Evolutionary conservation across 148 eudicot genomes (phyloP).

Genomic region (Cornus florida): DNA sequence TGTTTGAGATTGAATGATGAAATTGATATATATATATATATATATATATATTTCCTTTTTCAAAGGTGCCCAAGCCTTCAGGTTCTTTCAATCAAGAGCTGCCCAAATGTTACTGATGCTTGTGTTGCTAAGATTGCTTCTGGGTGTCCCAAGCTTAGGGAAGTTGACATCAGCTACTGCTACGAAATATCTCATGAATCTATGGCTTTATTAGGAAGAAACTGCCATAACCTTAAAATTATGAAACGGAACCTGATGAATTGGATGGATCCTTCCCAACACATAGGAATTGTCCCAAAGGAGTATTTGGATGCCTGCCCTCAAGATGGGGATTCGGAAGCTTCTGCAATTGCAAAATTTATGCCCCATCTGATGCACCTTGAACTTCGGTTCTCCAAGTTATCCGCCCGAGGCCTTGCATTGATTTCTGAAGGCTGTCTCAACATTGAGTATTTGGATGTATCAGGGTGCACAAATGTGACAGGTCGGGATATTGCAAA

Average conservation of each 20-base stretch:
- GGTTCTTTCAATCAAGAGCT: slow-evolving; percentile 77
- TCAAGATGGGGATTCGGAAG: slow-evolving; percentile 84
- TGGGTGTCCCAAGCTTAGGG: slow-evolving; percentile 60
- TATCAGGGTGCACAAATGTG: slow-evolving; percentile 77
- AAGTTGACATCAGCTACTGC: slow-evolving; percentile 86
- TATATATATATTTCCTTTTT: too few relatives aligned
- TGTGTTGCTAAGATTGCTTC: slow-evolving; percentile 52
- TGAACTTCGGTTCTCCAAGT: slow-evolving; percentile 73
- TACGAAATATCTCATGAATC: slow-evolving; percentile 81
- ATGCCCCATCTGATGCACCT: slow-evolving; percentile 72
- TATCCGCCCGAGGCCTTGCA: slow-evolving; percentile 65
- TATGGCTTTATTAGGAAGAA: slow-evolving; percentile 51
- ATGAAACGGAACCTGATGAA: slow-evolving; percentile 79
- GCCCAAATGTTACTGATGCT: slow-evolving; percentile 62
- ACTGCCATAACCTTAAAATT: slow-evolving; percentile 50
- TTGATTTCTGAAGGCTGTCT: slow-evolving; percentile 68
- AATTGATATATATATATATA: neutral
- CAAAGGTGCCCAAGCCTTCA: slow-evolving; percentile 79
- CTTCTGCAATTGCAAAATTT: slow-evolving; percentile 60
- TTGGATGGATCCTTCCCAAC: slow-evolving; percentile 81
- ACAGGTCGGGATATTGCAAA: slow-evolving; percentile 70
- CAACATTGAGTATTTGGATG: slow-evolving; percentile 62
- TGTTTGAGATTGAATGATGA: neutral
- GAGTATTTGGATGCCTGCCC: slow-evolving; percentile 71
- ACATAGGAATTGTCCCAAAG: slow-evolving; percentile 63